Base-by-base conservation (phyloP, 129 eudicot species). In the Silybum marianum region DNA sequence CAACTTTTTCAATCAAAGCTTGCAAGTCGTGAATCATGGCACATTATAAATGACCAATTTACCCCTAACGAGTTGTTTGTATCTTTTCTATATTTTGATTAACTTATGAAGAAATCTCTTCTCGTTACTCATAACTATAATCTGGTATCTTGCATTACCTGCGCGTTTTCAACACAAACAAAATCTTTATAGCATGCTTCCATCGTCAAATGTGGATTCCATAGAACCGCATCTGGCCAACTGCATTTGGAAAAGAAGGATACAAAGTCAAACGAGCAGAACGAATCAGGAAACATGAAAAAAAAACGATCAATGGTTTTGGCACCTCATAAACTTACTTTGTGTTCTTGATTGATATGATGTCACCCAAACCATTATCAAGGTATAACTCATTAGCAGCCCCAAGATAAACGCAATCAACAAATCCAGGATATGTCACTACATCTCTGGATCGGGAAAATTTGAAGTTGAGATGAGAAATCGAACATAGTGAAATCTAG, bases 371-470 rank as follows among this genome's bases (percentile, higher is more conserved):
- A 68, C 97, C 99, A 72, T 92, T 95, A 75, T 95, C 89, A 65
- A 95, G 88, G 69, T 73, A 79, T 76, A 95, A 40, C 79, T 90
- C 95, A 22, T 51, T 82, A 69, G 99, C 89, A 51, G 99, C 97
- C 67, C 91, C 94, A 80, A 95, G 94, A 86, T 95, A 95, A 74
- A 95, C 83, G 18, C 97, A 95, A 72, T 95, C 99, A 42, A 95
- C 98, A 84, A 95, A 95, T 90, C 99, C 99, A 30, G 99, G 99
- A 83, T 91, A 95, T 28, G 91, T 95, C 72, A 93, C 99, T 2
- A 75, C 85, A 46, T 92, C 99, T 93, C 99, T 95, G 87, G 30
- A 60, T 72, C 32, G 78, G 18, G 68, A 51, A 87, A 46, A 83
- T 68, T 68, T 5, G 40, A 34, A 44, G 80, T 39, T 71, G 75